These are phyloP conservation scores for Camellia granthamiana DNA, from an alignment of 148 eudicot genomes.

Conservation along the genomic window DNA sequence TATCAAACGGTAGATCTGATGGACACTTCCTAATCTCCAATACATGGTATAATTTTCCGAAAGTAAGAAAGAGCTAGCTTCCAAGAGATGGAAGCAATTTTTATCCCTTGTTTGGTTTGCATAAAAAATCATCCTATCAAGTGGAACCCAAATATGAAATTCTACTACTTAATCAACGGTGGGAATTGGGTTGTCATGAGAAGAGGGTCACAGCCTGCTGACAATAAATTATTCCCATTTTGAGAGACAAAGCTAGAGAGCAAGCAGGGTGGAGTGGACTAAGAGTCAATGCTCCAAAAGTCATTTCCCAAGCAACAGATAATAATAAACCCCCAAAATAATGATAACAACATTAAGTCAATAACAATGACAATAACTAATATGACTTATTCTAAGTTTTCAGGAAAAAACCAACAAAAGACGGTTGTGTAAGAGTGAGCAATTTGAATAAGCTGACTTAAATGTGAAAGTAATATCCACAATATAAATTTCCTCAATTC, in stretches of 20 bases:
- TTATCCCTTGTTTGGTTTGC: too few relatives aligned
- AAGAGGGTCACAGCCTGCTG: not conserved
- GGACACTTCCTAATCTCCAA: too few relatives aligned
- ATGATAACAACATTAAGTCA: not conserved
- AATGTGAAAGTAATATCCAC: not conserved
- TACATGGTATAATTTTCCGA: too few relatives aligned
- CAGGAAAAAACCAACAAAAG: not conserved
- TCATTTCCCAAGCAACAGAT: constrained; percentile 2
- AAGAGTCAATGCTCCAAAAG: constrained; percentile 6
- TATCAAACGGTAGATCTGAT: too few relatives aligned
- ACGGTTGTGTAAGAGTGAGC: not conserved
- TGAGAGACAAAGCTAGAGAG: not conserved
- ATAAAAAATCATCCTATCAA: not conserved
- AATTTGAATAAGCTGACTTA: not conserved
- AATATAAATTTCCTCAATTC: too few relatives aligned
- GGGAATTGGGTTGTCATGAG: not conserved
- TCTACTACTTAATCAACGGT: not conserved
- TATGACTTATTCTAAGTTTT: too few relatives aligned
- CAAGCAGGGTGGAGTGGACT: not conserved
- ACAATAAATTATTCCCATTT: not conserved
- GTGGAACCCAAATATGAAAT: not conserved
- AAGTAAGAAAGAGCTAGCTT: too few relatives aligned
- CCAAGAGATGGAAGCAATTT: too few relatives aligned
- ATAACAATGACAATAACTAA: not conserved
- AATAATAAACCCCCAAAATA: not conserved